These are phyloP conservation scores for Backusella morwellensis DNA, from an alignment of 192 early-diverging fungal genomes.

Conservation along the genomic window DNA sequence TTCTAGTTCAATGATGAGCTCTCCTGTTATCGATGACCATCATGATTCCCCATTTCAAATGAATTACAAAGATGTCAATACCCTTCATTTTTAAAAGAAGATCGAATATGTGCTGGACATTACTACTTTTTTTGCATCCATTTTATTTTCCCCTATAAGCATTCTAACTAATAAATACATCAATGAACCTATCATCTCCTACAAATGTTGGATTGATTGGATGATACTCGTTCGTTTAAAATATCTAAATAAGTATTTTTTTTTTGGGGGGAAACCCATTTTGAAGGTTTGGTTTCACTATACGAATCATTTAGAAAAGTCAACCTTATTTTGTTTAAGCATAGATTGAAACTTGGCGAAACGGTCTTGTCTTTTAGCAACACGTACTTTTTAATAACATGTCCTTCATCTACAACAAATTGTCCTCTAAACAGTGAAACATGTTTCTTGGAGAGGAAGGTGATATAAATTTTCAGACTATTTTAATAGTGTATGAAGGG, in stretches of 20 bases:
- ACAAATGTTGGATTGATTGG: not conserved
- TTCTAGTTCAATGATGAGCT: not conserved
- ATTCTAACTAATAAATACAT: no score
- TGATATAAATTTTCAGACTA: no score
- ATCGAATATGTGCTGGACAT: not conserved
- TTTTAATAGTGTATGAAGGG: no score
- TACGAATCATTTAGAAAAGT: not conserved
- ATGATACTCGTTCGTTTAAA: not conserved
- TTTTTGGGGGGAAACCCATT: not conserved
- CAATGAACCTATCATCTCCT: no score
- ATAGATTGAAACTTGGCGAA: no score
- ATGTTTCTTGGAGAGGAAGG: no score
- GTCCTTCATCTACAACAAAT: no score
- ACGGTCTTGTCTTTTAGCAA: no score
- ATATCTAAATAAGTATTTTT: not conserved
- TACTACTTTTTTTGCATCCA: not conserved
- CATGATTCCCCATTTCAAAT: conserved; percentile 8
- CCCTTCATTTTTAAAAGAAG: not conserved
- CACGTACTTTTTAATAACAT: no score
- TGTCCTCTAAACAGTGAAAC: no score
- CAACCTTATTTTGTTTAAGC: no score
- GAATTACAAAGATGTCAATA: conserved; percentile 8
- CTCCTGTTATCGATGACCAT: not conserved
- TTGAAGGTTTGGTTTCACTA: not conserved
- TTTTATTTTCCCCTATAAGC: not conserved